These are phyloP conservation scores for Ganoderma multipileum DNA, from an alignment of 1,284 basidiomycete genomes.

Conservation along the genomic window DNA sequence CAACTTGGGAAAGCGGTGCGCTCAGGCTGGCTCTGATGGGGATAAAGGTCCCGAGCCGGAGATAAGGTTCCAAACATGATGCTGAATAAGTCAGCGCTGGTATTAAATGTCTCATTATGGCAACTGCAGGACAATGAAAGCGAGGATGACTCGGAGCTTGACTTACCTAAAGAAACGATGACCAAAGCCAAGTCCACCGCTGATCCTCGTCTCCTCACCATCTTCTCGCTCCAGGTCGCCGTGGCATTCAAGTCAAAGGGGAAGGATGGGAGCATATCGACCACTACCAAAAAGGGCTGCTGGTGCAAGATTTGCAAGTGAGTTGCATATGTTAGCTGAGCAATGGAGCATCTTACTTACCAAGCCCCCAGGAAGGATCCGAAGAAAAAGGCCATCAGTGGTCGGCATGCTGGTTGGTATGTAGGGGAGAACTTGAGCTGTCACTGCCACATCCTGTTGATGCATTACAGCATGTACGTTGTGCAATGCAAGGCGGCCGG, in stretches of 20 bases:
- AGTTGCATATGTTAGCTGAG: neutral
- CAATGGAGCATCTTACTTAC: neutral
- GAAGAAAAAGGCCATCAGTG: neutral
- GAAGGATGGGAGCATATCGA: neutral
- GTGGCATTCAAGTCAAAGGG: neutral
- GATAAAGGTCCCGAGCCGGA: neutral
- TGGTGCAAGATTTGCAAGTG: neutral
- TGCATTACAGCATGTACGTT: neutral
- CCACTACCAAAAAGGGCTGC: neutral
- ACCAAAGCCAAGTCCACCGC: neutral
- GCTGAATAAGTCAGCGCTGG: neutral
- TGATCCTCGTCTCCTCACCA: neutral
- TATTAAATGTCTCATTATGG: neutral
- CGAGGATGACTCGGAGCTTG: neutral
- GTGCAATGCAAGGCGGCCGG: neutral
- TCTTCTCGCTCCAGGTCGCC: neutral
- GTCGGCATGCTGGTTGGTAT: neutral
- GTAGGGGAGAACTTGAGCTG: neutral
- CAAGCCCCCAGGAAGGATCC: neutral
- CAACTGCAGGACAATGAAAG: neutral
- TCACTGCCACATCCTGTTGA: neutral
- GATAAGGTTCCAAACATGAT: neutral
- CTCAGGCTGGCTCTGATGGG: neutral
- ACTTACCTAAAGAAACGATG: neutral
- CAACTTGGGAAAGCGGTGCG: neutral